Evolutionary conservation across 1,284 basidiomycete genomes (phyloP).

Genomic region (Mycena sp.): DNA sequence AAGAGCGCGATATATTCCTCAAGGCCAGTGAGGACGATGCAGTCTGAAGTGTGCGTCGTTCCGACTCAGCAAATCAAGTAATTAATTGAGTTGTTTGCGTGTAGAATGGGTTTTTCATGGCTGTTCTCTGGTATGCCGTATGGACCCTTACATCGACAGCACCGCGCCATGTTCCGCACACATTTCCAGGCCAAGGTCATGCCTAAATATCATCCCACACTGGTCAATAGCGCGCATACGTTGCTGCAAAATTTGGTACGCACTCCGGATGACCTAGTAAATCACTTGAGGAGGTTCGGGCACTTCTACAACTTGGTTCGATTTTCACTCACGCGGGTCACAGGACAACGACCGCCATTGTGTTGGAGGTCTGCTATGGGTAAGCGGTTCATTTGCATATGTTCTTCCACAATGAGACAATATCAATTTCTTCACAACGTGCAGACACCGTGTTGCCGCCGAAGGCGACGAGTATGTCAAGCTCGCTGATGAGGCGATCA

Average conservation of each 20-base stretch:
- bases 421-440: not conserved
- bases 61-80: not conserved
- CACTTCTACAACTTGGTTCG: too few relatives aligned
- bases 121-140: constrained; percentile 50
- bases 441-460: constrained; percentile 37
- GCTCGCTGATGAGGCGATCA: constrained; percentile 41
- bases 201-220: constrained; percentile 37
- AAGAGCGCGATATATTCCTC: constrained; percentile 25
- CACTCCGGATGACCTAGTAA: constrained; percentile 14
- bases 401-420: not conserved
- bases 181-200: constrained; percentile 40
- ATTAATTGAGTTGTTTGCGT: not conserved
- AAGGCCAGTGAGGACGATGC: constrained; percentile 17
- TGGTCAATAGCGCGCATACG: constrained; percentile 1
- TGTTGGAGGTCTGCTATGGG: constrained; percentile 42
- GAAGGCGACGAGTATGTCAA: constrained; percentile 41
- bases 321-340: too few relatives aligned
- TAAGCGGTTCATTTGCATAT: not conserved
- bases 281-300: constrained; percentile 17
- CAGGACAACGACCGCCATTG: constrained; percentile 41
- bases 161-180: constrained; percentile 49
- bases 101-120: constrained; percentile 50
- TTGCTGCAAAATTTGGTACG: constrained; percentile 7
- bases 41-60: constrained; percentile 10
- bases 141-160: constrained; percentile 44